These are phyloP conservation scores for Aspergillus fischeri DNA, from an alignment of 2,329 filamentous ascomycete species.

Conservation along the genomic window DNA sequence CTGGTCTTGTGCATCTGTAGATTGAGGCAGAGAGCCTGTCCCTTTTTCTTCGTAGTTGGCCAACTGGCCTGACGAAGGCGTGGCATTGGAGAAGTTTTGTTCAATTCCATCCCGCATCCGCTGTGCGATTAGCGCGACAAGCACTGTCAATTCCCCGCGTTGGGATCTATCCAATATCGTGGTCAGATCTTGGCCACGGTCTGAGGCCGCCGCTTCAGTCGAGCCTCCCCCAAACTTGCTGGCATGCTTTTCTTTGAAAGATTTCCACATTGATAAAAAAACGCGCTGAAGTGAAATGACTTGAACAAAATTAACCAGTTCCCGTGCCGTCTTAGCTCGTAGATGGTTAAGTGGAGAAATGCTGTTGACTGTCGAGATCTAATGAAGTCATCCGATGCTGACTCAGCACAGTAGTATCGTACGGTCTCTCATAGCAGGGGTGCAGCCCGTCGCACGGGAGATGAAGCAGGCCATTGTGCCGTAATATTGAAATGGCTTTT, in stretches of 20 bases:
- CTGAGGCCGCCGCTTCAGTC: constrained; percentile 17
- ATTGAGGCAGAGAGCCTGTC: constrained; percentile 1
- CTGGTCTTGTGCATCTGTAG: constrained; percentile 1
- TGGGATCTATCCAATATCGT: constrained; percentile 40
- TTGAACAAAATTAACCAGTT: not conserved
- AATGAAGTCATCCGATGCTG: not conserved
- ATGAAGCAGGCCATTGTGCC: no score
- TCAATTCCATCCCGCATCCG: constrained; percentile 38
- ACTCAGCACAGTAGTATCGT: not conserved
- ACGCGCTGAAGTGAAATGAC: not conserved
- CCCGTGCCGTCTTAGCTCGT: not conserved
- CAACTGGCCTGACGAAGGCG: constrained; percentile 2
- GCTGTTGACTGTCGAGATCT: not conserved
- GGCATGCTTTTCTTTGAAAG: constrained; percentile 29
- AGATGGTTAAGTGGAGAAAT: not conserved
- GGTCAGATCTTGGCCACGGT: constrained; percentile 37
- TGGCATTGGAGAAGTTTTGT: constrained; percentile 33
- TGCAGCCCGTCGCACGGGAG: no score
- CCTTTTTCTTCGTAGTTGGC: constrained; percentile 27
- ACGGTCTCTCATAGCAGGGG: not conserved
- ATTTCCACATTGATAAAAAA: constrained; percentile 27
- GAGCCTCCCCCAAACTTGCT: constrained; percentile 25
- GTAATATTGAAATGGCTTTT: no score
- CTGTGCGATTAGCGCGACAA: constrained; percentile 37
- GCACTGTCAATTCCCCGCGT: constrained; percentile 39